phyloP scores from a whole-genome alignment of 2,329 filamentous ascomycete genomes.

The Sporothrix sp. region DNA sequence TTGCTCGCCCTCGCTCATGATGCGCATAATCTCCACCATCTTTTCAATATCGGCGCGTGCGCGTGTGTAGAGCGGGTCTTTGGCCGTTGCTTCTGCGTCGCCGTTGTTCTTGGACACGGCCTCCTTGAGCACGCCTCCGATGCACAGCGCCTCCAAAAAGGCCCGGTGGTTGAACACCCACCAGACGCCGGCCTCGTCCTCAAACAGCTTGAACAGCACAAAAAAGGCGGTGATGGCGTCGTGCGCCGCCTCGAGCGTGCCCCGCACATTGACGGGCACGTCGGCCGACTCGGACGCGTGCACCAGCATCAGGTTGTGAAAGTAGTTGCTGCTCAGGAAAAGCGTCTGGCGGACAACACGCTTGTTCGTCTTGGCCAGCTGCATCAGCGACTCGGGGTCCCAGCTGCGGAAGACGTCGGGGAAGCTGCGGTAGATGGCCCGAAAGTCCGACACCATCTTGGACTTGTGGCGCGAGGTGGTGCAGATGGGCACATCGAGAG shows the following conservation, averaged over 20 bases:
- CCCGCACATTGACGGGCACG: conserved; percentile 55
- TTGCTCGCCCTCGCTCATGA: conserved; percentile 45
- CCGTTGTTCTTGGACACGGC: conserved; percentile 33
- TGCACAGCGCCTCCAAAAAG: conserved; percentile 66
- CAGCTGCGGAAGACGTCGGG: conserved; percentile 61
- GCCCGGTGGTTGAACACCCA: conserved; percentile 78
- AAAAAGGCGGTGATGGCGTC: conserved; percentile 68
- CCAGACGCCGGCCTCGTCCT: conserved; percentile 66
- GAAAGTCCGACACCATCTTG: conserved; percentile 59
- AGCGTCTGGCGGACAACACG: conserved; percentile 64
- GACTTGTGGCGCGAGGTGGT: conserved; percentile 58
- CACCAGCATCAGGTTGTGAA: conserved; percentile 72
- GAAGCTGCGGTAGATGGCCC: conserved; percentile 62
- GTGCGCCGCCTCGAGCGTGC: conserved; percentile 64
- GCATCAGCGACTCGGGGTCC: conserved; percentile 49
- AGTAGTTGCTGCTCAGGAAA: conserved; percentile 73
- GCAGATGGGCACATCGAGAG: conserved; percentile 62
- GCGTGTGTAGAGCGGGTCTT: conserved; percentile 50
- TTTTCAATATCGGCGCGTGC: conserved; percentile 46
- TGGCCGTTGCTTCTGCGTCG: conserved; percentile 35
- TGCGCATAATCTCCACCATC: conserved; percentile 55
- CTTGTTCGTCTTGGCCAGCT: conserved; percentile 49
- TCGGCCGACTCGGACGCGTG: conserved; percentile 59
- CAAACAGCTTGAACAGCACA: conserved; percentile 58
- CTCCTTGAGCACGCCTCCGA: conserved; percentile 50